Evolutionary conservation across 306 rosid species (phyloP), one percentile per base, ranked within the genome.

Genomic region (Vigna hirtella): DNA sequence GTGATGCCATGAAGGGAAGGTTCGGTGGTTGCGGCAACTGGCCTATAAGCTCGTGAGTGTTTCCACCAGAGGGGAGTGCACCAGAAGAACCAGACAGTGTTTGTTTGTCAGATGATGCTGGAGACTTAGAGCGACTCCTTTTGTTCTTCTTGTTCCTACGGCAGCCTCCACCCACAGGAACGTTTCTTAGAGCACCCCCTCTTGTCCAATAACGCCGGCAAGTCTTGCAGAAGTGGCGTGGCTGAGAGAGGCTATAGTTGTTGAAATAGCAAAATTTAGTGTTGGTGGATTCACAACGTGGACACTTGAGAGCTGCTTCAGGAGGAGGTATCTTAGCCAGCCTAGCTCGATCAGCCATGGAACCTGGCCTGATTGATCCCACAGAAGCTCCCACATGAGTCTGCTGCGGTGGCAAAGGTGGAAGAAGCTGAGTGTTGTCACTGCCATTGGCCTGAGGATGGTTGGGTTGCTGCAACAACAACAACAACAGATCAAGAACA

Each of bases 111-210:
- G 78, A 50, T 8, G 83, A 72, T 6, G 82, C 69, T 2, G 94
- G 97, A 52, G 99, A 91, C 72, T 91, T 93, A 4, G 95, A 87
- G 15, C 88, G 87, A 43, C 74, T 83, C 66, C 86, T 86, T 73
- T 90, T 94, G 85, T 43, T 92, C 80, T 95, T 95, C 87, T 95
- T 95, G 88, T 95, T 95, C 32, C 93, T 77, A 3, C 99, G 88
- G 77, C 97, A 91, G 0, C 99, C 99, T 2, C 99, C 99, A 1
- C 99, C 99, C 0, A 95, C 99, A 0, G 98, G 99, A 18, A 95
- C 99, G 64, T 77, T 95, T 15, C 99, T 65, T 5, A 95, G 94
- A 43, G 97, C 87, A 2, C 98, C 98, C 0, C 97, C 97, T 56
- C 78, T 87, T 15, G 98, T 94, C 98, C 98, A 94, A 82, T 94